These are phyloP conservation scores for Cercis canadensis DNA, from an alignment of 306 rosid species.

Conservation along the genomic window DNA sequence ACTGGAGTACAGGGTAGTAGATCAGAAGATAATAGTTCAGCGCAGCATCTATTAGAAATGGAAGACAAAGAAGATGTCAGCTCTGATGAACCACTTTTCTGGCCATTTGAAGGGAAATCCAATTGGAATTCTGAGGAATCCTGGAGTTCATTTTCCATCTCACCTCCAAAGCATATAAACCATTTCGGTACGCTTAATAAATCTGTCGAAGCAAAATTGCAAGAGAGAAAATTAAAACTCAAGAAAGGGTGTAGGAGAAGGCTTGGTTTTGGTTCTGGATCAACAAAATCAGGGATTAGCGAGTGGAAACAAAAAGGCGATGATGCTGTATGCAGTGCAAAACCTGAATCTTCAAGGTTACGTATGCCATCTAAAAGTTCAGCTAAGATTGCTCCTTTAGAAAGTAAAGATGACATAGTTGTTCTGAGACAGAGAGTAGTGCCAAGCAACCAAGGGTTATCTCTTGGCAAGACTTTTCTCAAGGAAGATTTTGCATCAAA, in stretches of 20 bases:
- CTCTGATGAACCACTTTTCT: conserved; percentile 55
- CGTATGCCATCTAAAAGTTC: conserved; percentile 32
- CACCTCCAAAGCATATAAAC: conserved; percentile 37
- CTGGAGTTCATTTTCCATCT: conserved; percentile 47
- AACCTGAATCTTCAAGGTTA: conserved; percentile 42
- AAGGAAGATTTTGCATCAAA: conserved; percentile 27
- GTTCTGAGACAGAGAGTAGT: not conserved
- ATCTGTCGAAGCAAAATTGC: not conserved
- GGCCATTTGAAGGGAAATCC: conserved; percentile 54
- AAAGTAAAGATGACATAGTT: conserved; percentile 15
- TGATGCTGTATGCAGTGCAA: conserved; percentile 7
- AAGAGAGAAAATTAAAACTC: not conserved
- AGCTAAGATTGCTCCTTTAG: conserved; percentile 14
- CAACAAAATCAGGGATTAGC: conserved; percentile 28
- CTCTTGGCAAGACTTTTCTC: not conserved
- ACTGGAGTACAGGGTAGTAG: not conserved
- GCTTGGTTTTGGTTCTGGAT: conserved; percentile 20
- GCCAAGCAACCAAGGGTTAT: conserved; percentile 2
- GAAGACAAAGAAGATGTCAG: conserved; percentile 31
- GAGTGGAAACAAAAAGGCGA: conserved; percentile 9
- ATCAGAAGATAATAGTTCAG: conserved; percentile 13
- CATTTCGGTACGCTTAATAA: not conserved
- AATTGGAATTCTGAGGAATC: conserved; percentile 44
- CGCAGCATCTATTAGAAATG: conserved; percentile 26
- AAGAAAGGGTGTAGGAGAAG: conserved; percentile 33